These are phyloP conservation scores for Sutorius eximius DNA, from an alignment of 1,284 basidiomycete genomes.

Conservation along the genomic window DNA sequence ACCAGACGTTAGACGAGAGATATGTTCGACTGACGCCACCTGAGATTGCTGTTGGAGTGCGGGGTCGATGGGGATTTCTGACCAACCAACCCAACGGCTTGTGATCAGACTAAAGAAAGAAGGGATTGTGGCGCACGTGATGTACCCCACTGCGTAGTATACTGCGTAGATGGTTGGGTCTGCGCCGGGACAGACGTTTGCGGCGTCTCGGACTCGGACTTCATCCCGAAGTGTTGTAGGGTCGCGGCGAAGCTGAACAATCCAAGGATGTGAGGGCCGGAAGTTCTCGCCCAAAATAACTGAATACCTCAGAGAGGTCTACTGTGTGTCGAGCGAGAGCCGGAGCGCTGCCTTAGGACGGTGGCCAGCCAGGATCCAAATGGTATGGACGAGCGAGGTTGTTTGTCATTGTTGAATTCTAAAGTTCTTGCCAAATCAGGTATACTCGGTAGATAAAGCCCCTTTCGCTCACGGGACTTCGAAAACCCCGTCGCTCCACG, in stretches of 20 bases:
- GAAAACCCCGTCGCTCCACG: no score
- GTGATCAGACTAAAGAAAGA: neutral
- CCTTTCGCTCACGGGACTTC: no score
- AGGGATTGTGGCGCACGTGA: conserved; percentile 35
- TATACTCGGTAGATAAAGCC: no score
- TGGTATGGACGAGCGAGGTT: conserved; percentile 11
- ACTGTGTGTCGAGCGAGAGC: neutral
- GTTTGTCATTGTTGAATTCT: conserved; percentile 23
- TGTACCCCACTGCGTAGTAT: conserved; percentile 44
- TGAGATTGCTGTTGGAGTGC: conserved; percentile 62
- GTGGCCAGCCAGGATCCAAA: neutral
- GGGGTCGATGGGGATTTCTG: conserved; percentile 68
- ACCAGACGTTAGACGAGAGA: neutral
- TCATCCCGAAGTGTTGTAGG: conserved; percentile 24
- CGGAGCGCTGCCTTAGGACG: neutral
- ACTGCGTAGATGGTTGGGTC: conserved; percentile 30
- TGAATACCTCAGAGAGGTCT: neutral
- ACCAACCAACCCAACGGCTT: conserved; percentile 16
- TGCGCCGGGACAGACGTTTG: conserved; percentile 34
- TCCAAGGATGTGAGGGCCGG: neutral
- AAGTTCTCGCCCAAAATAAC: neutral
- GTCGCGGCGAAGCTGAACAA: no score
- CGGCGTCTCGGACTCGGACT: conserved; percentile 37
- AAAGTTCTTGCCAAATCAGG: conserved; percentile 8
- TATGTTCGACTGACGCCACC: conserved; percentile 40